These are phyloP conservation scores for Nicotiana sylvestris DNA, from an alignment of 257 asterid species.

Conservation along the genomic window DNA sequence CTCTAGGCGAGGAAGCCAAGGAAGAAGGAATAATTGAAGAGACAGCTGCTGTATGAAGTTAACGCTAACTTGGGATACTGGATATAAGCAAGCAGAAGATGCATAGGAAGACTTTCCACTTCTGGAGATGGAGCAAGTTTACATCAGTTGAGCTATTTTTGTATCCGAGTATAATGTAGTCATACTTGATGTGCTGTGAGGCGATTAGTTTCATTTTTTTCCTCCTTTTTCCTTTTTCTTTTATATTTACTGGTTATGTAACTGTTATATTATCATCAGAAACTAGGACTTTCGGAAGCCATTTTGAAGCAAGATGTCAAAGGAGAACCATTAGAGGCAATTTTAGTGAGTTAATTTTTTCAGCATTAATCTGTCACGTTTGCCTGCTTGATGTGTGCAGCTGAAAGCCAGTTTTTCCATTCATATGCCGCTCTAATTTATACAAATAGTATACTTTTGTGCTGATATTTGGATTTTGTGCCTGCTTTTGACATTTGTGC, in stretches of 20 bases:
- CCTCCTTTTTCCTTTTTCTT: neutral
- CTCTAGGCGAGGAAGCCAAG: slow-evolving; percentile 56
- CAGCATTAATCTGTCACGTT: neutral
- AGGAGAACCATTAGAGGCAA: neutral
- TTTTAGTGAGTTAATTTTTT: neutral
- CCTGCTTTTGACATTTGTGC: no score
- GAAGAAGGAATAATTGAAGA: slow-evolving; percentile 1
- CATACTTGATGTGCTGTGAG: slow-evolving; percentile 6
- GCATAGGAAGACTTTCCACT: neutral
- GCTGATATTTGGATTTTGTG: no score
- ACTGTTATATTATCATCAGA: neutral
- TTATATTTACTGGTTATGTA: neutral
- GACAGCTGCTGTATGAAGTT: slow-evolving; percentile 5
- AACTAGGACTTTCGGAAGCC: slow-evolving; percentile 10
- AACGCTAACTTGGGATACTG: neutral
- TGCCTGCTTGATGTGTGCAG: no score
- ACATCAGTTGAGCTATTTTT: slow-evolving; percentile 6
- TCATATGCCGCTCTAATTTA: no score
- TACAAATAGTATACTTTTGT: no score
- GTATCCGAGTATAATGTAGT: neutral
- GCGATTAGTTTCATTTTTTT: neutral
- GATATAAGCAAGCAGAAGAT: neutral
- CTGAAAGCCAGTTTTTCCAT: no score
- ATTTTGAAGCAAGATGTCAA: slow-evolving; percentile 2
- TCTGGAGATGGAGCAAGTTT: neutral